Evolutionary conservation across 192 early-diverging fungal species (phyloP).

Genomic region (Powellomyces hirtus): DNA sequence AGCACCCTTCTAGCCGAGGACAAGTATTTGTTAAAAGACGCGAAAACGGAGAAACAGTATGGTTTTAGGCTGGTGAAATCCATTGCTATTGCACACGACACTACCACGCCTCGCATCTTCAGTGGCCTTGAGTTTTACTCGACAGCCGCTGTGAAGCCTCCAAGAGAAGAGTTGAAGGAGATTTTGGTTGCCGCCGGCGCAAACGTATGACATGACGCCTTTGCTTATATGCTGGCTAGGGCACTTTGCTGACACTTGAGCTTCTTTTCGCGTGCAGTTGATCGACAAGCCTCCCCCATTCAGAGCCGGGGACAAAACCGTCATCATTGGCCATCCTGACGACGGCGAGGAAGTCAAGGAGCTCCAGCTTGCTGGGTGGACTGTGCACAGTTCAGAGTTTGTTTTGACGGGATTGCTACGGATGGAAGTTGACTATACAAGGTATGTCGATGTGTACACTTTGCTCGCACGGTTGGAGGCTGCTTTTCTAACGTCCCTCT

Average conservation of each 20-base stretch:
- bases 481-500: no score
- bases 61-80: slow-evolving; percentile 35
- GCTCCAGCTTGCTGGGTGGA: slow-evolving; percentile 26
- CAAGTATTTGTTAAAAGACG: slow-evolving; percentile 44
- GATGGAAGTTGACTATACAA: slow-evolving; percentile 35
- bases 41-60: slow-evolving; percentile 37
- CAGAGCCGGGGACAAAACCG: neutral
- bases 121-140: slow-evolving; percentile 32
- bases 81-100: slow-evolving; percentile 4
- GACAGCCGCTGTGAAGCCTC: slow-evolving; percentile 36
- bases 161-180: slow-evolving; percentile 35
- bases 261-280: slow-evolving; percentile 8
- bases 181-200: slow-evolving; percentile 47
- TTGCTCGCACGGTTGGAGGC: no score
- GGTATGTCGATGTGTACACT: no score
- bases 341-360: slow-evolving; percentile 28
- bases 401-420: slow-evolving; percentile 47
- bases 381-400: slow-evolving; percentile 39
- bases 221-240: neutral
- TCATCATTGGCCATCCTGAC: slow-evolving; percentile 31
- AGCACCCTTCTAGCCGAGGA: slow-evolving; percentile 32
- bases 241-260: neutral
- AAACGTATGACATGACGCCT: slow-evolving; percentile 18
- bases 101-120: slow-evolving; percentile 16
- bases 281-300: neutral